Percentiles rank a stretch among this genome's conserved stretches.
phyloP scores from a whole-genome alignment of 257 asterid genomes.

The Linaria vulgaris region DNA sequence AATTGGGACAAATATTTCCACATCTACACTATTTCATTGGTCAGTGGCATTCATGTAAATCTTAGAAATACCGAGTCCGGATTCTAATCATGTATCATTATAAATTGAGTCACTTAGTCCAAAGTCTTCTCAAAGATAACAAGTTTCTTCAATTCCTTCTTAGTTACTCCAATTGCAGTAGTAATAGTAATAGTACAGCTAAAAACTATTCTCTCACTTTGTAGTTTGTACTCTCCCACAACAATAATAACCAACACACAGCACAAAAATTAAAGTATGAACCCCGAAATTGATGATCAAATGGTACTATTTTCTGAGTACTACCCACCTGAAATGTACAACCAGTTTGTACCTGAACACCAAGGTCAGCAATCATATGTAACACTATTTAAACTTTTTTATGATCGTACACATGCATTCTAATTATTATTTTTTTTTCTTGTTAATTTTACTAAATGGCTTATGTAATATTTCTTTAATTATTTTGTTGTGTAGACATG shows the following conservation, averaged over 20 bases:
- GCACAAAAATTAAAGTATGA: constrained; percentile 21
- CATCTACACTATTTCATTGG: not conserved
- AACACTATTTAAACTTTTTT: not conserved
- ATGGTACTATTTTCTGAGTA: constrained; percentile 52
- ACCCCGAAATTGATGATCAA: constrained; percentile 42
- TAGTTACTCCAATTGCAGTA: constrained; percentile 11
- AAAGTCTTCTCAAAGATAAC: not conserved
- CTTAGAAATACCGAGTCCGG: constrained; percentile 11
- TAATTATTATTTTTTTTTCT: too few relatives aligned
- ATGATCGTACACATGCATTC: not conserved
- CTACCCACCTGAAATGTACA: constrained; percentile 34
- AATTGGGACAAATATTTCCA: too few relatives aligned
- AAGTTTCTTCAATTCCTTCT: constrained; percentile 14
- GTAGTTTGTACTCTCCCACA: not conserved
- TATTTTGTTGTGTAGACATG: constrained; percentile 1
- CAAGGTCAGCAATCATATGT: constrained; percentile 27
- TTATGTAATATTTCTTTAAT: not conserved
- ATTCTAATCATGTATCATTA: constrained; percentile 22
- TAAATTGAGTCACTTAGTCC: constrained; percentile 33
- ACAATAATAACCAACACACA: not conserved
- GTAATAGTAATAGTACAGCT: not conserved
- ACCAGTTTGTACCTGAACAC: constrained; percentile 33
- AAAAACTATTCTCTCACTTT: too few relatives aligned
- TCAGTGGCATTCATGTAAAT: constrained; percentile 32
- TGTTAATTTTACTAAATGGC: not conserved